phyloP scores from a whole-genome alignment of 108 stramenopile species.

The Aurantiochytrium sp. region DNA sequence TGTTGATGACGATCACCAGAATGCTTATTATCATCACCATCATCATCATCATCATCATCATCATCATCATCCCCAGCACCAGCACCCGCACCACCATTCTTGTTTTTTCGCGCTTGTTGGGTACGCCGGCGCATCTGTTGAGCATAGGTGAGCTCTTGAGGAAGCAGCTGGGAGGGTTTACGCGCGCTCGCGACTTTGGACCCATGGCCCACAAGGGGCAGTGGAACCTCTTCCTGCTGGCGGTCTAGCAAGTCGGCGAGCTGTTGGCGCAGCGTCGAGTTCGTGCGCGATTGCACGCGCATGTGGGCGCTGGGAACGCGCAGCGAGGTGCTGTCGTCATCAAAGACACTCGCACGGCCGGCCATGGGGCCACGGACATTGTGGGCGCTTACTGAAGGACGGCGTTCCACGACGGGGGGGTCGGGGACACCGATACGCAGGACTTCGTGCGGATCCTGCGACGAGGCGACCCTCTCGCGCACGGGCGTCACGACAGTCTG shows the following conservation, averaged over 20 bases:
- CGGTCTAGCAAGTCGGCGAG: not conserved
- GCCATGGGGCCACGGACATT: not conserved
- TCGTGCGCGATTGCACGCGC: not conserved
- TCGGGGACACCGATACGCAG: not conserved
- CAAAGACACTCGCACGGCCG: not conserved
- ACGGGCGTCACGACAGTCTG: not conserved
- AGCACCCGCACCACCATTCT: no score
- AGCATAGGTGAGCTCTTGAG: no score
- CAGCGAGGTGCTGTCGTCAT: not conserved
- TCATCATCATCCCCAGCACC: no score
- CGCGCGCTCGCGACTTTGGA: not conserved
- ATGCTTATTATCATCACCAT: no score
- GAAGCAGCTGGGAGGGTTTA: not conserved
- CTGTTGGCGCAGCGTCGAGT: not conserved
- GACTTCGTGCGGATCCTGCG: not conserved
- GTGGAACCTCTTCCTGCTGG: not conserved
- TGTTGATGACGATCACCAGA: no score
- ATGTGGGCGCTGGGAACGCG: not conserved
- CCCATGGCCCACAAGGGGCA: not conserved
- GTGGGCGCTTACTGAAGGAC: not conserved
- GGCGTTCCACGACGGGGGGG: not conserved
- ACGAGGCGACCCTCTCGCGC: not conserved
- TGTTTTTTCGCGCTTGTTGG: no score
- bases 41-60: no score
- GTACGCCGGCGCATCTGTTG: no score